Evolutionary conservation across 1,139 yeast genomes (phyloP).

Genomic region (Candida tropicalis): DNA sequence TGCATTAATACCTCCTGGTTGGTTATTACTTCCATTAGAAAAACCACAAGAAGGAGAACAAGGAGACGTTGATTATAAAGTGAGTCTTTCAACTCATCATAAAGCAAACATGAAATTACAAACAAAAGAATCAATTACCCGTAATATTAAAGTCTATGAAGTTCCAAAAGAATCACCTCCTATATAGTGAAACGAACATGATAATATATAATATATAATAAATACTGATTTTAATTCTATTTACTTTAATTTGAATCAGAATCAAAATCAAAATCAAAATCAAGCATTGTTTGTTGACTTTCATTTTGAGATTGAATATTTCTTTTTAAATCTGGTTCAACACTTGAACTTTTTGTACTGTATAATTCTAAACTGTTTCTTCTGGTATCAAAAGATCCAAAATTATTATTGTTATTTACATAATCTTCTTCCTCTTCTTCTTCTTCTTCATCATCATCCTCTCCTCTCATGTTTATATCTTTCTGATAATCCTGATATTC

Average conservation of each 20-base stretch:
- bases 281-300: slow-evolving; percentile 11
- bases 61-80: slow-evolving; percentile 19
- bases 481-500: slow-evolving; percentile 3
- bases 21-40: slow-evolving; percentile 35
- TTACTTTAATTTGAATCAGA: slow-evolving; percentile 28
- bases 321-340: slow-evolving; percentile 11
- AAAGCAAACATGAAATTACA: slow-evolving; percentile 21
- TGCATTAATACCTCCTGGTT: slow-evolving; percentile 38
- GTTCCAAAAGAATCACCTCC: slow-evolving; percentile 11
- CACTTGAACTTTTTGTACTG: slow-evolving; percentile 9
- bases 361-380: slow-evolving; percentile 17
- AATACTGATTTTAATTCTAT: not conserved
- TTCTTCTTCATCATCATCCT: slow-evolving; percentile 8
- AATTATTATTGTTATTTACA: not conserved
- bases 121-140: slow-evolving; percentile 8
- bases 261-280: slow-evolving; percentile 31
- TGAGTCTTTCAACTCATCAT: slow-evolving; percentile 21
- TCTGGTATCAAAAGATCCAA: slow-evolving; percentile 13
- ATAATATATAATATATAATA: slow-evolving; percentile 2
- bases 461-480: slow-evolving; percentile 5
- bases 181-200: not conserved
- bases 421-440: slow-evolving; percentile 3
- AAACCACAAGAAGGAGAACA: slow-evolving; percentile 13
- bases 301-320: not conserved
- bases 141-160: slow-evolving; percentile 13